Evolutionary conservation across 2,329 filamentous ascomycete species (phyloP).

Genomic region (Botrytis hyacinthi): DNA sequence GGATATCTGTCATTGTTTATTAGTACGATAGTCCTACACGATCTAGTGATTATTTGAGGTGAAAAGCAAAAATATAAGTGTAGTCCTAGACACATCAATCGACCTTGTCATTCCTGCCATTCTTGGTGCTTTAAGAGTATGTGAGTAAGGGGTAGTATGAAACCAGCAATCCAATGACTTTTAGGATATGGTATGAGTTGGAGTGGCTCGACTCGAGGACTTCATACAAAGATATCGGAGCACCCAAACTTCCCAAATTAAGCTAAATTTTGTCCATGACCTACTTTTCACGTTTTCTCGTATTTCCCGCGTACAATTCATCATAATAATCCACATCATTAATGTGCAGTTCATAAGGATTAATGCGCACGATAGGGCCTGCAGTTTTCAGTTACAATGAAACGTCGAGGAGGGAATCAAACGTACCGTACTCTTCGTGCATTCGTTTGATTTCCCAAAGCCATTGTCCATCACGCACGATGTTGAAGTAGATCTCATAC

Average conservation of each 20-base stretch:
- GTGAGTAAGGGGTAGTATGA: neutral
- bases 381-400: neutral
- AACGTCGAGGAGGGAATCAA: slow-evolving; percentile 29
- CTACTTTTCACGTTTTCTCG: slow-evolving; percentile 24
- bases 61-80: neutral
- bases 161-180: neutral
- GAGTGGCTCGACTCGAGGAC: neutral
- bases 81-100: neutral
- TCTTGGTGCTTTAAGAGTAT: too few species aligned
- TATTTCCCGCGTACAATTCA: slow-evolving; percentile 40
- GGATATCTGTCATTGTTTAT: neutral
- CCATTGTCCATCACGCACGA: slow-evolving; percentile 44
- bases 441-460: slow-evolving; percentile 44
- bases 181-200: neutral
- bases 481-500: slow-evolving; percentile 44
- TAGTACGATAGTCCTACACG: neutral
- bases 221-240: neutral
- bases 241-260: neutral
- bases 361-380: slow-evolving; percentile 18
- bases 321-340: slow-evolving; percentile 41
- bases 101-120: neutral
- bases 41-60: neutral
- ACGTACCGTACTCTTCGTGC: slow-evolving; percentile 43
- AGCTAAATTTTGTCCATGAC: slow-evolving; percentile 13
- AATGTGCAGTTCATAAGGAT: slow-evolving; percentile 43